Conservation (phyloP, 2,329 filamentous ascomycete genomes). For the Fusarium paranaense region DNA sequence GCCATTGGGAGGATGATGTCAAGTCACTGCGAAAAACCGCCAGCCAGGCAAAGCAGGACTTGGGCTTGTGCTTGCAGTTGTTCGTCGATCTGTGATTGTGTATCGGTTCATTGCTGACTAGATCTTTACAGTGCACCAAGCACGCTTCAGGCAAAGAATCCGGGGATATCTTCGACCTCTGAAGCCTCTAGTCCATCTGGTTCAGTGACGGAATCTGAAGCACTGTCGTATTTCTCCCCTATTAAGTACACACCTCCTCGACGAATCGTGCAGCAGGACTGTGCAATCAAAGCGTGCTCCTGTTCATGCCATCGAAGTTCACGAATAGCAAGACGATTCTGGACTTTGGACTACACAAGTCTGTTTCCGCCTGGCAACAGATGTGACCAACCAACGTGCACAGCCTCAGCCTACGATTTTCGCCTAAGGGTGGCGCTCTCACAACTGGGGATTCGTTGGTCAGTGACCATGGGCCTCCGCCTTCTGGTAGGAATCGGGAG, state of each 20-base stretch:
- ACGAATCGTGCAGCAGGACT: neutral
- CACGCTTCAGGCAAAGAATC: neutral
- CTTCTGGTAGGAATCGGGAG: neutral
- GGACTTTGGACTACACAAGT: neutral
- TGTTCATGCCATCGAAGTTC: neutral
- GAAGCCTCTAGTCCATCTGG: neutral
- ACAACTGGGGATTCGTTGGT: neutral
- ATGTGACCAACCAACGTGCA: neutral
- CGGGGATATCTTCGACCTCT: fast-evolving
- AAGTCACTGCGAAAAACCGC: too few species aligned
- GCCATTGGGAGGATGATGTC: too few species aligned
- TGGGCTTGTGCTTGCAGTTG: neutral
- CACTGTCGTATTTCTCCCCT: neutral
- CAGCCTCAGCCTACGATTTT: neutral
- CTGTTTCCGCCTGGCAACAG: neutral
- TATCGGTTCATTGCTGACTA: too few species aligned
- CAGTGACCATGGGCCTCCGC: neutral
- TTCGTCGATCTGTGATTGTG: fast-evolving
- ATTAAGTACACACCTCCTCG: too few species aligned
- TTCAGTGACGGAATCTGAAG: too few species aligned
- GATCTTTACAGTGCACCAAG: too few species aligned
- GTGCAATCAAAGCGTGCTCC: neutral
- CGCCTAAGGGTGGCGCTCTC: neutral
- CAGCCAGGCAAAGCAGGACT: too few species aligned
- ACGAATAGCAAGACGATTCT: neutral